Evolutionary conservation across 1,284 basidiomycete species (phyloP).

Genomic region (Cutaneotrichosporon arboriforme): DNA sequence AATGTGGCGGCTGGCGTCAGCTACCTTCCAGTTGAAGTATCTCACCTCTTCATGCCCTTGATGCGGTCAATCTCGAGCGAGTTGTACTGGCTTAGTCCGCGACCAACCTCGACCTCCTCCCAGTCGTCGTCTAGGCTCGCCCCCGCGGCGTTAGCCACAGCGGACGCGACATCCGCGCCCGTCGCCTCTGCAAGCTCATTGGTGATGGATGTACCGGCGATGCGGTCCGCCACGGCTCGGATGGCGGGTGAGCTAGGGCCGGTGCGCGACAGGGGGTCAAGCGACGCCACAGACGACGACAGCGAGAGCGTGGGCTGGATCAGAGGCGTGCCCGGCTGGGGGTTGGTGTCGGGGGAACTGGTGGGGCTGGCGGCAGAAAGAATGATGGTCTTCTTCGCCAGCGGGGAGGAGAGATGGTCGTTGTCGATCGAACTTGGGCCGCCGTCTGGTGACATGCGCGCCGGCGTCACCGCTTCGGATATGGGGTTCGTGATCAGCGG

Average conservation of each 20-base stretch:
- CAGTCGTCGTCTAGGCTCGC: conserved; percentile 52
- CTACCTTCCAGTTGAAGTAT: conserved; percentile 11
- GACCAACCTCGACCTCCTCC: conserved; percentile 83
- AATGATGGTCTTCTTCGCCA: neutral
- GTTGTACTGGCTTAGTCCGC: conserved; percentile 93
- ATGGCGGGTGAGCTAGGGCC: conserved; percentile 34
- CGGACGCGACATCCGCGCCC: neutral
- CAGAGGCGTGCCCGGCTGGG: conserved; percentile 41
- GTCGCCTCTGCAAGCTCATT: conserved; percentile 1
- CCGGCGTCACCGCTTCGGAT: conserved; percentile 17
- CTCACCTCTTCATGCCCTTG: conserved; percentile 82
- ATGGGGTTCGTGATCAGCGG: conserved; percentile 36
- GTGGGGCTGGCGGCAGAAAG: conserved; percentile 1
- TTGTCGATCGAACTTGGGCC: conserved; percentile 4
- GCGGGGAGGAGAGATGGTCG: conserved; percentile 6
- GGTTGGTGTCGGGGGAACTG: conserved; percentile 12
- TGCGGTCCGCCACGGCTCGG: conserved; percentile 23
- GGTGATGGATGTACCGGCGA: conserved; percentile 6
- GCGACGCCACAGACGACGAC: conserved; percentile 44
- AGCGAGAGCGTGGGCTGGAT: conserved; percentile 43
- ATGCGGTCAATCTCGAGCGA: conserved; percentile 83
- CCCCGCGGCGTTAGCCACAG: neutral
- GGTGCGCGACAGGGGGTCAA: conserved; percentile 41
- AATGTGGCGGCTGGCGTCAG: conserved; percentile 64
- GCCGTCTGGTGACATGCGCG: conserved; percentile 9